phyloP scores from a whole-genome alignment of 2,329 filamentous ascomycete genomes.

The Canariomyces notabilis region DNA sequence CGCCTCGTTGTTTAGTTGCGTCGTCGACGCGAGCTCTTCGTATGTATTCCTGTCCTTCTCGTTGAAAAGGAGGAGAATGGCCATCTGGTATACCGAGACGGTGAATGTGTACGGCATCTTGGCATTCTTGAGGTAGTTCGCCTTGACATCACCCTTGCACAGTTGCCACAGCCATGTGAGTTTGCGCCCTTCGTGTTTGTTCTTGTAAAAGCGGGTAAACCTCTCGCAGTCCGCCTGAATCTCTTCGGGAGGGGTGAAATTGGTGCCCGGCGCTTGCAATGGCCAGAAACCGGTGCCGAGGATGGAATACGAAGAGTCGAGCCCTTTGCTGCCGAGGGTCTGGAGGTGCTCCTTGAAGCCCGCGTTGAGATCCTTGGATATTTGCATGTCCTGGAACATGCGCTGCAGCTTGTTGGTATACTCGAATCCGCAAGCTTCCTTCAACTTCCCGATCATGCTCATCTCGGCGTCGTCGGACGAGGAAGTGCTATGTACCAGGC shows the following conservation, averaged over 20 bases:
- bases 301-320: slow-evolving; percentile 88
- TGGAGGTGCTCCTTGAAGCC: slow-evolving; percentile 75
- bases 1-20: slow-evolving; percentile 72
- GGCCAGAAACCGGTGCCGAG: slow-evolving; percentile 98
- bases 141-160: slow-evolving; percentile 94
- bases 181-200: slow-evolving; percentile 95
- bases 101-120: slow-evolving; percentile 96
- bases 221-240: slow-evolving; percentile 84
- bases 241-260: slow-evolving; percentile 80
- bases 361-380: slow-evolving; percentile 92
- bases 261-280: slow-evolving; percentile 76
- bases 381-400: slow-evolving; percentile 99
- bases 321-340: slow-evolving; percentile 61
- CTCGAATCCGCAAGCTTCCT: slow-evolving; percentile 97
- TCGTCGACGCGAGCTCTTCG: slow-evolving; percentile 79
- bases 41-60: slow-evolving; percentile 81
- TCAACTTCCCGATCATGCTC: slow-evolving; percentile 98
- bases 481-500: slow-evolving; percentile 89
- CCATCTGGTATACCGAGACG: slow-evolving; percentile 98
- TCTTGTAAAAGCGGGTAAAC: slow-evolving; percentile 86
- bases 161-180: slow-evolving; percentile 97
- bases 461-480: slow-evolving; percentile 97
- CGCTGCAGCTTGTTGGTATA: slow-evolving; percentile 99
- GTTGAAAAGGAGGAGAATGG: slow-evolving; percentile 90
- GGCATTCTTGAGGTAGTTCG: slow-evolving; percentile 81